Percentiles rank a stretch among this genome's conserved stretches.
These are phyloP conservation scores for Pyracantha coccinea DNA, from an alignment of 331 rosid species.

Conservation along the genomic window DNA sequence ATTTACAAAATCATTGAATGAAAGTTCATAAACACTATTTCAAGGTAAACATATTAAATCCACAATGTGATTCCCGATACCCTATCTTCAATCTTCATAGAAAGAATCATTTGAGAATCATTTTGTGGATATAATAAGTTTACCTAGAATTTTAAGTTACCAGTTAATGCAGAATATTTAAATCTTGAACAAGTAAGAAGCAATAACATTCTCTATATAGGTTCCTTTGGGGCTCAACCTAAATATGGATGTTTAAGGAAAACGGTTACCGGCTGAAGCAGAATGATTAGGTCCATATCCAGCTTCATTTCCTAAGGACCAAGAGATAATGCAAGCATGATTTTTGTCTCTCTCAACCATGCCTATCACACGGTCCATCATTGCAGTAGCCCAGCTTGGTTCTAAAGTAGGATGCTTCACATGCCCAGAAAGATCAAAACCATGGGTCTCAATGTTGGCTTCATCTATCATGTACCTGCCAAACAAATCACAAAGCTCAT, in stretches of 20 bases:
- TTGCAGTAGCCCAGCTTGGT: slow-evolving; percentile 88
- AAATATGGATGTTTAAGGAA: slow-evolving; percentile 4
- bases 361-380: slow-evolving; percentile 93
- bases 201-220: background rate
- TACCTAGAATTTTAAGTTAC: no score
- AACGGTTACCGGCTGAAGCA: slow-evolving; percentile 64
- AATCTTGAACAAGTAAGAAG: background rate
- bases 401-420: slow-evolving; percentile 85
- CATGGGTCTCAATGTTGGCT: slow-evolving; percentile 95
- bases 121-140: no score
- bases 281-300: slow-evolving; percentile 95
- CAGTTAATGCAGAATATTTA: background rate
- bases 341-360: slow-evolving; percentile 99
- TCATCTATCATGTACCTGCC: slow-evolving; percentile 99
- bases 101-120: no score
- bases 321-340: slow-evolving; percentile 72
- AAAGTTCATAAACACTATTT: background rate
- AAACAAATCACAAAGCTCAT: slow-evolving; percentile 84
- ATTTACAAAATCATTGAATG: background rate
- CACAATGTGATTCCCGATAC: background rate
- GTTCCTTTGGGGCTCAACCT: background rate
- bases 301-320: slow-evolving; percentile 95
- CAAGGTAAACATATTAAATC: background rate
- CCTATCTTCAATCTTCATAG: background rate
- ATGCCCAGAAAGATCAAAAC: slow-evolving; percentile 58